phyloP scores from a whole-genome alignment of 306 rosid species.

The Luffa aegyptiaca region DNA sequence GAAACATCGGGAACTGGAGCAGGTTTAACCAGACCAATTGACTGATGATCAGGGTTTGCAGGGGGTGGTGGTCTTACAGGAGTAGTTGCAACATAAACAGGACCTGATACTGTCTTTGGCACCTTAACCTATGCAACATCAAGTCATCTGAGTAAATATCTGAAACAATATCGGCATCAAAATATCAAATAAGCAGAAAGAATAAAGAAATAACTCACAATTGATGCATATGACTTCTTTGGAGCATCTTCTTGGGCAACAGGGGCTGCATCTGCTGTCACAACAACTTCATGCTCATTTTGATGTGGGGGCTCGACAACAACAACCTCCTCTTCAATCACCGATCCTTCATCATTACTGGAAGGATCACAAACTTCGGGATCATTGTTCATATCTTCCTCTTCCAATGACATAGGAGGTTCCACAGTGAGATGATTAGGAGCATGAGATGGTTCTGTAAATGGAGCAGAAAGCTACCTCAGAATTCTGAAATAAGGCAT shows the following conservation, averaged over 20 bases:
- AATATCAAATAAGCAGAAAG: background rate
- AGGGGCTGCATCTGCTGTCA: slow-evolving; percentile 38
- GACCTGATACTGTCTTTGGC: slow-evolving; percentile 40
- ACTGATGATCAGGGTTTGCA: slow-evolving; percentile 41
- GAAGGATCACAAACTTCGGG: slow-evolving; percentile 65
- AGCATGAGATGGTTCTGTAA: slow-evolving; percentile 47
- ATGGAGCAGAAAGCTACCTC: slow-evolving; percentile 17
- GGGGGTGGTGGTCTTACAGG: slow-evolving; percentile 36
- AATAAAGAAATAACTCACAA: slow-evolving; percentile 47
- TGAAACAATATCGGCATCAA: background rate
- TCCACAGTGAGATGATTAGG: slow-evolving; percentile 49
- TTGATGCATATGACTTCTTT: slow-evolving; percentile 74
- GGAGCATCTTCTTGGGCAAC: slow-evolving; percentile 61
- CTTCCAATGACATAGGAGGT: slow-evolving; percentile 35
- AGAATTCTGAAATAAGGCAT: slow-evolving; percentile 1
- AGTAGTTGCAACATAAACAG: slow-evolving; percentile 38
- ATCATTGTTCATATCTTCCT: slow-evolving; percentile 42
- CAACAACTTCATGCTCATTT: slow-evolving; percentile 30
- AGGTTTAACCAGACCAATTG: slow-evolving; percentile 33
- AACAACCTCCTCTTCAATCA: slow-evolving; percentile 62
- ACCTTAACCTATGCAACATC: slow-evolving; percentile 44
- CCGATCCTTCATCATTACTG: slow-evolving; percentile 54
- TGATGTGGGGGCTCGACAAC: slow-evolving; percentile 34
- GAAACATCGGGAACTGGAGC: slow-evolving; percentile 39
- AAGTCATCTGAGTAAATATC: slow-evolving; percentile 17